Evolutionary conservation across 1,139 yeast species (phyloP), one percentile per base, ranked within the genome.

Genomic region (Saccharomycopsis crataegensis): DNA sequence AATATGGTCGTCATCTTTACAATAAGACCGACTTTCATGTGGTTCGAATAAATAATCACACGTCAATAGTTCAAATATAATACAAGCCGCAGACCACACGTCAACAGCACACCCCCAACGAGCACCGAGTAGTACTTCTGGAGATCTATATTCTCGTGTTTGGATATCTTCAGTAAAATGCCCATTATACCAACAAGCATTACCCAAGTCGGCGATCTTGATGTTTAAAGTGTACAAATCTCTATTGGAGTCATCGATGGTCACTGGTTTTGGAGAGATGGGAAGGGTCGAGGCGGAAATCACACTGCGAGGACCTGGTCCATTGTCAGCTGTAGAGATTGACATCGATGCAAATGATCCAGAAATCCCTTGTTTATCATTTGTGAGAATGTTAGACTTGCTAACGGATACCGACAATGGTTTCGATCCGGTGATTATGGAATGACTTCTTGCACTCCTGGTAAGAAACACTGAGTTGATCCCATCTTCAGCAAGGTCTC

Each of bases 41-140:
- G 96, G 96, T 65, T 87, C 94, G 67, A 88, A 89, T 51, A 88
- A 68, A 63, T 83, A 88, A 67, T 89, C 96, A 4, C 95, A 95
- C 3, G 96, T 87, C 52, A 88, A 69, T 43, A 88, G 73, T 68
- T 88, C 96, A 66, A 88, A 88, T 1, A 84, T 71, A 62, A 89
- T 74, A 69, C 96, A 88, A 0, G 91, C 95, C 65, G 82, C 72
- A 42, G 91, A 83, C 96, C 96, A 88, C 48, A 86, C 72, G 65
- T 88, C 96, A 1, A 90, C 80, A 50, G 86, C 79, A 46, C 90
- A 86, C 11, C 96, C 96, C 96, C 96, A 88, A 17, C 74, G 66
- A 16, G 81, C 75, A 48, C 90, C 86, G 83, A 58, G 54, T 11
- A 73, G 51, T 2, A 81, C 79, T 66, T 88, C 96, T 0, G 96